Evolutionary conservation across 192 early-diverging fungal species (phyloP), one percentile per base, ranked within the genome.

Genomic region (Linnemannia schmuckeri): DNA sequence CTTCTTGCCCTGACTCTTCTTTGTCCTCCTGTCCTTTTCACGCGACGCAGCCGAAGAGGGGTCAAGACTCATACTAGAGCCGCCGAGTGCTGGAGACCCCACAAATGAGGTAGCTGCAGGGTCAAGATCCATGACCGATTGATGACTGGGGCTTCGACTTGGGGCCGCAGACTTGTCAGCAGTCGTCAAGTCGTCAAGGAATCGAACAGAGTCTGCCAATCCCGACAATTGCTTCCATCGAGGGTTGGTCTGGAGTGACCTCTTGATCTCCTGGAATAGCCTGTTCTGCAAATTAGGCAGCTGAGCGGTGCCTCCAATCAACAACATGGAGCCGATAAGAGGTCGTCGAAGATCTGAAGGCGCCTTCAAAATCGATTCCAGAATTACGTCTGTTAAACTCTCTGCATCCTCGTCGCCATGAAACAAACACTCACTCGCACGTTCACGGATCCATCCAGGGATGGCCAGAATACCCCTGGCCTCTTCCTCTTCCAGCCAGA

Each of bases 401-500:
- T 82, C 70, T 20, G 91, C 90, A 80, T 96, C 93, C 70, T 92
- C 92, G 82, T 96, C 95, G 6, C 96, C 96, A 41, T 93, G 92
- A 85, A 97, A 95, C 55, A 97, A 82, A 0, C 96, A 92, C 75
- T 98, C 97, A 6, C 91, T 91, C 0, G 95, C 93, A 35, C 96
- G 92, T 76, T 96, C 96, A 3, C 96, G 92, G 8, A 98, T 90
- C 97, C 97, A 98, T 0, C 95, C 93, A 27, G 97, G 97, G 7
- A 98, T 83, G 3, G 90, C 78, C 76, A 92, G 22, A 37, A 89
- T 91, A 0, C 90, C 91, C 9, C 73, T 76, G 74, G 77, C 90
- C 75, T 82, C 77, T 27, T 81, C 88, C 49, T 89, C 88, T 55
- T 46, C 85, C 76, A 74, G 74, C 87, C 73, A 86, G 71, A 41